Base-by-base conservation (phyloP, 352 stramenopile genomes). In the Pythium phragmitis region DNA sequence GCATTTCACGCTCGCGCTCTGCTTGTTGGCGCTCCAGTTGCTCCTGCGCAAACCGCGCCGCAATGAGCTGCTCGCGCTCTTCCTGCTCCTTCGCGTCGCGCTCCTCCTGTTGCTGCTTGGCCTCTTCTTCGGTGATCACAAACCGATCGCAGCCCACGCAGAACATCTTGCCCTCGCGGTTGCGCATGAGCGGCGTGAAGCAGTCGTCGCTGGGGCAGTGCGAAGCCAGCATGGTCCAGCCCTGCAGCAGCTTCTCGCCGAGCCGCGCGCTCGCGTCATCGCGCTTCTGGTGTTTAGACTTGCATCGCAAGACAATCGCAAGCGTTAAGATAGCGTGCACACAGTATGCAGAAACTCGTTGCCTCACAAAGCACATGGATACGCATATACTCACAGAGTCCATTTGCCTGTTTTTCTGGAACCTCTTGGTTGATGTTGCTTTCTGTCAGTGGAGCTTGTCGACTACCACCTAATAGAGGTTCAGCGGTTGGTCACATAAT, bases 201-300 rank as follows among this genome's bases (percentile, higher is more conserved):
- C 85, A 94, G 21, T 85, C 76, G 4, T 86, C 72, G 12, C 73
- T 74, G 0, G 85, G 85, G 63, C 85, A 94, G 49, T 80, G 85
- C 26, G 75, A 48, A 3, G 74, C 83, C 11, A 94, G 72, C 70
- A 94, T 80, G 33, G 84, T 89, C 85, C 85, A 94, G 9, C 85
- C 85, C 79, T 90, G 85, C 34, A 94, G 72, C 70, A 94, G 88
- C 65, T 92, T 92, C 69, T 94, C 79, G 62, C 80, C 83, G 55
- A 94, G 71, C 12, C 83, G 68, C 50, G 80, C 76, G 72, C 82
- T 94, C 34, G 85, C 80, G 57, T 91, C 81, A 66, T 94, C 83
- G 28, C 81, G 79, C 57, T 84, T 86, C 75, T 84, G 73, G 65
- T 83, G 80, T 64, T 79, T 82, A 51, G 52, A 59, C 58, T 78